Conservation (phyloP, 768 basidiomycete species). For the Boletus rubroflammeus region DNA sequence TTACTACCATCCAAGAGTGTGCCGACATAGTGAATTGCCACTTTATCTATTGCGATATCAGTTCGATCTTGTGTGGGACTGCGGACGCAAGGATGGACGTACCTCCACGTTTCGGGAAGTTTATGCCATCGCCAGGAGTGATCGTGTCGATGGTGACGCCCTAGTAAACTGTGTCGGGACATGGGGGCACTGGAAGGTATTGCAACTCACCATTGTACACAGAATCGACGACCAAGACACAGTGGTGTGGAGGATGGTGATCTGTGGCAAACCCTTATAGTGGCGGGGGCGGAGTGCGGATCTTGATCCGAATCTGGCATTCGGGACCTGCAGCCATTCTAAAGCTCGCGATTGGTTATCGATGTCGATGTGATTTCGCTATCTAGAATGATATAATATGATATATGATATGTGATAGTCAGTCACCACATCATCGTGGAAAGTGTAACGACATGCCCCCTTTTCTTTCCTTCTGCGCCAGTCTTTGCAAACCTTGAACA, state of each 20-base stretch:
- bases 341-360: conserved; percentile 25
- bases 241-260: conserved; percentile 25
- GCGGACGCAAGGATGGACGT: conserved; percentile 29
- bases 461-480: no score
- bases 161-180: conserved; percentile 34
- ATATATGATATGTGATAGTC: conserved; percentile 16
- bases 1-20: conserved; percentile 59
- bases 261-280: conserved; percentile 37
- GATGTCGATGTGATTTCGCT: conserved; percentile 24
- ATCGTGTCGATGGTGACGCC: conserved; percentile 67
- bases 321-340: conserved; percentile 2
- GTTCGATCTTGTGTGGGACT: conserved; percentile 17
- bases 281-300: conserved; percentile 60
- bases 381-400: conserved; percentile 4
- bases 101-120: conserved; percentile 72
- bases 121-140: conserved; percentile 56
- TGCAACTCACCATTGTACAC: conserved; percentile 30
- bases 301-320: conserved; percentile 64
- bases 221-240: conserved; percentile 27
- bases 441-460: conserved; percentile 2
- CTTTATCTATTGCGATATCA: conserved; percentile 48
- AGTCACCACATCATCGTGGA: conserved; percentile 7
- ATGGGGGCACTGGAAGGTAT: background rate
- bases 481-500: background rate
- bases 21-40: conserved; percentile 78